Conservation (phyloP, 2,329 filamentous ascomycete genomes). For the Scedosporium apiospermum region DNA sequence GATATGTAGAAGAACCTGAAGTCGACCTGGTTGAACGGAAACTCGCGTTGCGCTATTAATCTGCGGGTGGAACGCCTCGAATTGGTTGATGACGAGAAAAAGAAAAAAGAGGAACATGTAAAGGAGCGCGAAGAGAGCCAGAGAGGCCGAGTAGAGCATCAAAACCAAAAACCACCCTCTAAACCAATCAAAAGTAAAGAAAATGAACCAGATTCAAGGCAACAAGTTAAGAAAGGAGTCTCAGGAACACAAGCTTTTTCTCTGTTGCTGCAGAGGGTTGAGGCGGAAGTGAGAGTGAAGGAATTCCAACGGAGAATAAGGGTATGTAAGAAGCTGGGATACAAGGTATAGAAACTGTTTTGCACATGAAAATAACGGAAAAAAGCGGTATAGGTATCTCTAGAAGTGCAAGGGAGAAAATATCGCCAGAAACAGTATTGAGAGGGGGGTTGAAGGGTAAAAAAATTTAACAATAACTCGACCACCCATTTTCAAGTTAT, state of each 20-base stretch:
- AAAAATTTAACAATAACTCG: conserved; percentile 65
- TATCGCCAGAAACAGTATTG: conserved; percentile 4
- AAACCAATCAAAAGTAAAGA: conserved; percentile 2
- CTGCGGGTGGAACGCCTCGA: not conserved
- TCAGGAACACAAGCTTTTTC: too few relatives aligned
- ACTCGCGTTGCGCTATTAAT: not conserved
- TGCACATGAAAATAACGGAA: not conserved
- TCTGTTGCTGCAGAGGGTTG: too few relatives aligned
- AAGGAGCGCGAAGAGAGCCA: conserved; percentile 13
- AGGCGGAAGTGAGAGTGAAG: not conserved
- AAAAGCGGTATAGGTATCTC: conserved; percentile 10
- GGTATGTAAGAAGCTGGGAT: too few relatives aligned
- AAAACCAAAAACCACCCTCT: conserved; percentile 8
- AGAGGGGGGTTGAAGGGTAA: not conserved
- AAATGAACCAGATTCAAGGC: too few relatives aligned
- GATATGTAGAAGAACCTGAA: conserved; percentile 10
- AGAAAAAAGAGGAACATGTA: conserved; percentile 14
- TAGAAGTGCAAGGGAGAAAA: conserved; percentile 3
- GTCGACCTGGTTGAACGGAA: not conserved
- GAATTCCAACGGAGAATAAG: conserved; percentile 4
- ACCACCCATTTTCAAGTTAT: not conserved
- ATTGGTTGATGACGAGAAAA: conserved; percentile 4
- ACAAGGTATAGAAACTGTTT: not conserved
- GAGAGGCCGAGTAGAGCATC: conserved; percentile 14
- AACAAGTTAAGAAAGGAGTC: too few relatives aligned